Conservation (phyloP, 805 yeast species). For the Starmerella scarabaei region DNA sequence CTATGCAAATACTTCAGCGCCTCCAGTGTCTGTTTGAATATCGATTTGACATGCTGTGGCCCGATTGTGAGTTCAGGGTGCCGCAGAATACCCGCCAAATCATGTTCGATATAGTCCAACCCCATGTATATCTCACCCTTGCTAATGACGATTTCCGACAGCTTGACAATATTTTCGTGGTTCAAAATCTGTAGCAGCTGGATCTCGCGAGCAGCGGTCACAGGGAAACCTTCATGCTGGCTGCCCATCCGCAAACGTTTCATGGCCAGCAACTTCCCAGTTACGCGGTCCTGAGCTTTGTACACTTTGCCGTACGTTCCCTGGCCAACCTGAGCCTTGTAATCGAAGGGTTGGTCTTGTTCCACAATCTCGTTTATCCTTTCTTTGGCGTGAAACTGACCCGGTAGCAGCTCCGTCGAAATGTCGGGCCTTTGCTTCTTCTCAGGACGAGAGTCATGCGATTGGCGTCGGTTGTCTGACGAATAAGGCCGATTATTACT, state of each 20-base stretch:
- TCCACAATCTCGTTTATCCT: not conserved
- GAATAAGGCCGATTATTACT: too few species aligned
- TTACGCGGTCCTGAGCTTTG: conserved; percentile 61
- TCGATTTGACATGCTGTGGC: conserved; percentile 61
- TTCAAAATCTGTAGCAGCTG: conserved; percentile 69
- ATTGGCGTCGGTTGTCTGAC: too few species aligned
- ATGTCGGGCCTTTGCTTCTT: too few species aligned
- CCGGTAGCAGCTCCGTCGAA: too few species aligned
- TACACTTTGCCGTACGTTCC: conserved; percentile 97
- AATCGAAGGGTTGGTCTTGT: conserved; percentile 36
- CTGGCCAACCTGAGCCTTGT: conserved; percentile 89
- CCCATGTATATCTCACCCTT: conserved; percentile 63
- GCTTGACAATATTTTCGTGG: conserved; percentile 69
- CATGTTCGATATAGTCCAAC: conserved; percentile 88
- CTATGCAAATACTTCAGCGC: conserved; percentile 75
- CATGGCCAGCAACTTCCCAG: conserved; percentile 68
- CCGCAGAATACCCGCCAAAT: conserved; percentile 71
- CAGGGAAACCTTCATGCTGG: conserved; percentile 91
- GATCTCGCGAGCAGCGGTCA: conserved; percentile 88
- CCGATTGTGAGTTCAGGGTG: conserved; percentile 55
- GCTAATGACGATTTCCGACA: conserved; percentile 84
- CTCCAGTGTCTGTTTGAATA: conserved; percentile 58
- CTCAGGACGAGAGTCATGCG: too few species aligned
- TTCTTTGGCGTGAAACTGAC: too few species aligned
- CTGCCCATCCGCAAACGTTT: conserved; percentile 71